Base-by-base conservation (phyloP, 176 grass and related monocot genomes). In the Avena atlantica region DNA sequence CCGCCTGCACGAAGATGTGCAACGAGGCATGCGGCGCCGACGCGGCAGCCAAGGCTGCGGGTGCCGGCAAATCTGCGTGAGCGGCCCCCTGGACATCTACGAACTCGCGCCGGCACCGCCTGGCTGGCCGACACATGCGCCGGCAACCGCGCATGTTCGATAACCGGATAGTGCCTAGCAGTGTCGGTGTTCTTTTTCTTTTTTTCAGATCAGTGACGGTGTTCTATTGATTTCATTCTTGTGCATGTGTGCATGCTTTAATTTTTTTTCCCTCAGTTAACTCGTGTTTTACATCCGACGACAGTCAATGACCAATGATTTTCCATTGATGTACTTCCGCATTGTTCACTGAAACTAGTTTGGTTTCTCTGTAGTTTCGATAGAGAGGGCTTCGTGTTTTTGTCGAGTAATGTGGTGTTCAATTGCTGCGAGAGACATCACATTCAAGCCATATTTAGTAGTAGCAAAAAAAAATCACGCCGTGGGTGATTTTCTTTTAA, bases 1-100 rank as follows among this genome's bases (percentile, higher is more conserved):
- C 44, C 40, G 74, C 59, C 15, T 96, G 94, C 56, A 79, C 49
- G 23, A 70, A 8, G 34, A 93, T 96, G 87, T 96, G 94, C 87
- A 65, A 44, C 37, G 65, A 96, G 65, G 88, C 88, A 0, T 93
- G 86, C 58, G 74, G 70, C n/a, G n/a, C n/a, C 19, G 69, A 42
- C 61, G 15, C 7, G 20, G 29, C 5, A 0, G 76, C 45, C 24
- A 15, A 40, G 74, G 25, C 31, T 34, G 31, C 31, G 31, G 31
- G 31, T 34, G 31, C 31, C 31, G 31, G 31, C 31, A 34, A 34
- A 34, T 34, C 31, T 10, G 15, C 34, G 8, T 73, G 70, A 73
- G 70, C 70, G 70, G 42, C 70, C 5, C 70, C 70, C 70, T 48
- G 17, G 11, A 45, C 20, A 23, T 73, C 70, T 47, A 73, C 12